phyloP scores from a whole-genome alignment of 2,329 filamentous ascomycete species.

The Aspergillus glaucus region DNA sequence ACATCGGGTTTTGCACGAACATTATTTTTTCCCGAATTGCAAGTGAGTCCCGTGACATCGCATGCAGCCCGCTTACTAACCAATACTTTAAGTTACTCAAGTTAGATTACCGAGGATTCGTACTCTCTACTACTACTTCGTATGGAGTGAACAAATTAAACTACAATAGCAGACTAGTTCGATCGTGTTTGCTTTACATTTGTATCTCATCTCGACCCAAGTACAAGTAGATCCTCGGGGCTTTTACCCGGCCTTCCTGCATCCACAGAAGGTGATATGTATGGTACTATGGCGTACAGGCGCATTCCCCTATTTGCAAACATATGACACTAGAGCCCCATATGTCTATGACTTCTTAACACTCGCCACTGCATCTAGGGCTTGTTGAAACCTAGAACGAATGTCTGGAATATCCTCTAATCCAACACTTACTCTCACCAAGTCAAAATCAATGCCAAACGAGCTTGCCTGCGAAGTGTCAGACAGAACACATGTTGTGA shows the following conservation, averaged over 20 bases:
- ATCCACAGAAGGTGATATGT: too few relatives aligned
- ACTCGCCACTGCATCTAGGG: slow-evolving; percentile 55
- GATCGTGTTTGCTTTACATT: too few relatives aligned
- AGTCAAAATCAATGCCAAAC: slow-evolving; percentile 71
- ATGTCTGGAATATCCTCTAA: slow-evolving; percentile 70
- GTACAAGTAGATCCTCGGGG: too few relatives aligned
- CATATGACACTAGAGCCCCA: not conserved
- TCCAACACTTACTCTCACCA: slow-evolving; percentile 84
- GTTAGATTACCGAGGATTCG: not conserved
- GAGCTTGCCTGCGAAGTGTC: slow-evolving; percentile 51
- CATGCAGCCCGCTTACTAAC: not conserved
- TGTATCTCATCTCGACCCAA: too few relatives aligned
- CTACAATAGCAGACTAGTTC: too few relatives aligned
- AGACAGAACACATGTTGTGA: slow-evolving; percentile 3
- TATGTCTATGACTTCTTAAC: slow-evolving; percentile 1
- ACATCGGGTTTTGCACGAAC: not conserved
- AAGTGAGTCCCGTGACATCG: not conserved
- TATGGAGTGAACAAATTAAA: not conserved
- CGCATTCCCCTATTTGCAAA: not conserved
- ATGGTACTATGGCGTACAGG: not conserved
- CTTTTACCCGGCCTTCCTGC: too few relatives aligned
- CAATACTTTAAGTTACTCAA: not conserved
- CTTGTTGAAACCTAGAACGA: slow-evolving; percentile 56
- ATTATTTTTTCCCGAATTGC: not conserved
- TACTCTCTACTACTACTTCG: too few relatives aligned